These are phyloP conservation scores for Prosopis cineraria DNA, from an alignment of 306 rosid species.

Conservation along the genomic window DNA sequence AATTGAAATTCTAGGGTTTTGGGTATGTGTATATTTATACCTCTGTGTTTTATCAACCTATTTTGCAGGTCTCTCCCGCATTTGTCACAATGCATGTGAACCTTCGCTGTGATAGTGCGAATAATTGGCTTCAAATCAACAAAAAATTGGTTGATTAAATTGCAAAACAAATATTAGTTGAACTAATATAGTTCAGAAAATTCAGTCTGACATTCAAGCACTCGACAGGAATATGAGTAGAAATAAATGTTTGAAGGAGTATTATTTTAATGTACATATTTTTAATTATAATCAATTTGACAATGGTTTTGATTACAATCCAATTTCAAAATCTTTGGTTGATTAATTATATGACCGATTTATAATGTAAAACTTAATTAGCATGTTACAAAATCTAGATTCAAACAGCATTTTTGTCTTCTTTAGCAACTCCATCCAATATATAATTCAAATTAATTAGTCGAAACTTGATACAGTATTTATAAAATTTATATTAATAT, in stretches of 20 bases:
- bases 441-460: too few species aligned
- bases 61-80: slow-evolving; percentile 74
- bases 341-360: too few species aligned
- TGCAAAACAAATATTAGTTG: too few species aligned
- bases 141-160: slow-evolving; percentile 3
- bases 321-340: background rate
- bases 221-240: background rate
- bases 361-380: too few species aligned
- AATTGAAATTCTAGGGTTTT: background rate
- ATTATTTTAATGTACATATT: background rate
- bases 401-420: too few species aligned
- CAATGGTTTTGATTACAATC: background rate
- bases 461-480: background rate
- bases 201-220: background rate
- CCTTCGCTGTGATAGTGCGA: slow-evolving; percentile 62
- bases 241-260: background rate
- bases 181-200: too few species aligned
- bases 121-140: slow-evolving; percentile 49
- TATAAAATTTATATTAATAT: too few species aligned
- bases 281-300: too few species aligned
- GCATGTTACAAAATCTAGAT: too few species aligned
- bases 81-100: slow-evolving; percentile 78
- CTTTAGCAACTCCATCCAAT: too few species aligned
- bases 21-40: too few species aligned
- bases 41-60: slow-evolving; percentile 65